These are phyloP conservation scores for Lotus japonicus DNA, from an alignment of 306 rosid genomes.

Conservation along the genomic window DNA sequence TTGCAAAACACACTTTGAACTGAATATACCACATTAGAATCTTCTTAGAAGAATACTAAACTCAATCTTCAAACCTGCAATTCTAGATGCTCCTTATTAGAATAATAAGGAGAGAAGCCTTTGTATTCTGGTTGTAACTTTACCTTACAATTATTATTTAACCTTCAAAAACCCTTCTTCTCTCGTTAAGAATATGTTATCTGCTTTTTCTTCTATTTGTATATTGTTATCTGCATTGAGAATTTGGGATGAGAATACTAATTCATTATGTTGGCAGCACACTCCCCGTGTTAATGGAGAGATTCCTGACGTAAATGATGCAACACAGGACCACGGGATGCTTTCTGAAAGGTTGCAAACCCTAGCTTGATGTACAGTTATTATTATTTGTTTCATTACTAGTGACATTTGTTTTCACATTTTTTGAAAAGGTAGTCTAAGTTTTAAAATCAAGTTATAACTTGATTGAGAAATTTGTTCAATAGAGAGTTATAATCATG, in stretches of 20 bases:
- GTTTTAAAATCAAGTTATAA: background rate
- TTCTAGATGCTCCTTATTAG: too few species aligned
- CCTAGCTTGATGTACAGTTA: slow-evolving; percentile 11
- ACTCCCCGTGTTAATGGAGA: slow-evolving; percentile 91
- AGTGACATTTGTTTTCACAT: background rate
- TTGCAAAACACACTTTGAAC: background rate
- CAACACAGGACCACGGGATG: slow-evolving; percentile 81
- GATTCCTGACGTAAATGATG: slow-evolving; percentile 90
- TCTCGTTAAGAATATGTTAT: too few species aligned
- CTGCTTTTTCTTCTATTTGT: slow-evolving; percentile 15
- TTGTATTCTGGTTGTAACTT: too few species aligned
- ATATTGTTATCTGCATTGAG: slow-evolving; percentile 11
- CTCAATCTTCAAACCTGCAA: too few species aligned
- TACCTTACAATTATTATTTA: too few species aligned
- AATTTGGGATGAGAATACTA: slow-evolving; percentile 19
- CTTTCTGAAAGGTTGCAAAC: slow-evolving; percentile 63
- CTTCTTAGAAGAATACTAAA: too few species aligned
- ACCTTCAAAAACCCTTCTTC: too few species aligned
- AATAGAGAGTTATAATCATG: background rate
- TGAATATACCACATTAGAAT: background rate
- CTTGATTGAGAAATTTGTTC: background rate
- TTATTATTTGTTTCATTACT: slow-evolving; percentile 2
- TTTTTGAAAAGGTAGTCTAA: background rate
- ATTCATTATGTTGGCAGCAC: slow-evolving; percentile 67
- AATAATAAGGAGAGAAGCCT: too few species aligned